Evolutionary conservation across 2,329 filamentous ascomycete species (phyloP).

Genomic region (Lasiodiplodia sp.): DNA sequence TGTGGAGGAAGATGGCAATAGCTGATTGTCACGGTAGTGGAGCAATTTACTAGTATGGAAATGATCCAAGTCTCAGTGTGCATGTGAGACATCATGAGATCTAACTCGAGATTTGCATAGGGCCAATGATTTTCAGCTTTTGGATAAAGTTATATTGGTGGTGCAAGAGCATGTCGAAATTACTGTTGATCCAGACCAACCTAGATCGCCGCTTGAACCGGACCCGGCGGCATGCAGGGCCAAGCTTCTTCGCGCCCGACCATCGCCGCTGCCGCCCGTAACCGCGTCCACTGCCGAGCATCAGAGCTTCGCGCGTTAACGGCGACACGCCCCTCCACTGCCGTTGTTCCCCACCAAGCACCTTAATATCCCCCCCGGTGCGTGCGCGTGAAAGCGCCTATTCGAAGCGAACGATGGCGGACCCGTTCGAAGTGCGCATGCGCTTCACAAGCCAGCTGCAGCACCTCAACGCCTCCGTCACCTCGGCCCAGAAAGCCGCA

Average conservation of each 20-base stretch:
- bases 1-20: neutral
- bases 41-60: neutral
- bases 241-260: conserved; percentile 6
- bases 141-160: neutral
- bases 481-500: conserved; percentile 88
- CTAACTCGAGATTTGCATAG: neutral
- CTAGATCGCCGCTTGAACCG: neutral
- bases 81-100: conserved; percentile 1
- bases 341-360: neutral
- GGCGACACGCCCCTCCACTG: neutral
- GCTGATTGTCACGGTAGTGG: neutral
- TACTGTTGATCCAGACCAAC: neutral
- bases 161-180: neutral
- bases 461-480: conserved; percentile 88
- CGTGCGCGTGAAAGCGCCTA: neutral
- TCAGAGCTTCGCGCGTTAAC: conserved; percentile 13
- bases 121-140: neutral
- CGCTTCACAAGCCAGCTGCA: conserved; percentile 91
- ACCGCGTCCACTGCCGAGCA: neutral
- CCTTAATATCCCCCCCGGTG: conserved; percentile 6
- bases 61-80: neutral
- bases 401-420: conserved; percentile 62
- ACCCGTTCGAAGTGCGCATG: conserved; percentile 98
- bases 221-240: neutral
- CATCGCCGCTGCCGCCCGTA: neutral